Conservation (phyloP, 1,284 basidiomycete species). For the Butyriboletus appendiculatus region DNA sequence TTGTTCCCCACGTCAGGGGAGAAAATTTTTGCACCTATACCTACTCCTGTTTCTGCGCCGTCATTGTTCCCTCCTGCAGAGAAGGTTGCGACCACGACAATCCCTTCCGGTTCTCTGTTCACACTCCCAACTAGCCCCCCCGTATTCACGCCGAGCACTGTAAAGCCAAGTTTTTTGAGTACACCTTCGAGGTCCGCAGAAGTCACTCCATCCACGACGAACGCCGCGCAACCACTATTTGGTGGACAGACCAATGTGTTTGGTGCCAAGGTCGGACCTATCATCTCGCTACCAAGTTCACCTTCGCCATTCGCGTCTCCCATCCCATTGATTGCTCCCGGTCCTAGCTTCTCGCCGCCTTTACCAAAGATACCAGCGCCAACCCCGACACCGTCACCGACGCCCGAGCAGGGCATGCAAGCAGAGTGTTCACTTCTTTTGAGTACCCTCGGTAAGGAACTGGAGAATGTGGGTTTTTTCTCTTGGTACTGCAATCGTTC, state of each 20-base stretch:
- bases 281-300: slow-evolving; percentile 6
- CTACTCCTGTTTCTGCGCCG: neutral
- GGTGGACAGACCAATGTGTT: slow-evolving; percentile 11
- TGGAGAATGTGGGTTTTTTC: slow-evolving; percentile 48
- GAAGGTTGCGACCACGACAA: neutral
- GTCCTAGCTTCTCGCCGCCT: slow-evolving; percentile 9
- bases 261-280: slow-evolving; percentile 10
- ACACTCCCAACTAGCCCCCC: slow-evolving; percentile 1
- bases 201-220: neutral
- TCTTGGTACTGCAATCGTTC: neutral
- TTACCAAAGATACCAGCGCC: slow-evolving; percentile 13
- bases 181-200: slow-evolving; percentile 15
- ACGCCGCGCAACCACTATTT: slow-evolving; percentile 5
- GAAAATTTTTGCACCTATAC: slow-evolving; percentile 12
- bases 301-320: slow-evolving; percentile 7
- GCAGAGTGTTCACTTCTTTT: slow-evolving; percentile 54
- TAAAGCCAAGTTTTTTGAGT: slow-evolving; percentile 4
- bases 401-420: slow-evolving; percentile 60
- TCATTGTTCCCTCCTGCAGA: neutral
- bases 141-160: neutral
- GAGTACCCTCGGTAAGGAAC: slow-evolving; percentile 45
- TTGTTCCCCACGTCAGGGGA: slow-evolving; percentile 8
- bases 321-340: neutral
- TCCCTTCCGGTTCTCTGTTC: slow-evolving; percentile 1
- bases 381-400: slow-evolving; percentile 21